Base-by-base conservation (phyloP, 1,284 basidiomycete species). In the Rhodofomes roseus region DNA sequence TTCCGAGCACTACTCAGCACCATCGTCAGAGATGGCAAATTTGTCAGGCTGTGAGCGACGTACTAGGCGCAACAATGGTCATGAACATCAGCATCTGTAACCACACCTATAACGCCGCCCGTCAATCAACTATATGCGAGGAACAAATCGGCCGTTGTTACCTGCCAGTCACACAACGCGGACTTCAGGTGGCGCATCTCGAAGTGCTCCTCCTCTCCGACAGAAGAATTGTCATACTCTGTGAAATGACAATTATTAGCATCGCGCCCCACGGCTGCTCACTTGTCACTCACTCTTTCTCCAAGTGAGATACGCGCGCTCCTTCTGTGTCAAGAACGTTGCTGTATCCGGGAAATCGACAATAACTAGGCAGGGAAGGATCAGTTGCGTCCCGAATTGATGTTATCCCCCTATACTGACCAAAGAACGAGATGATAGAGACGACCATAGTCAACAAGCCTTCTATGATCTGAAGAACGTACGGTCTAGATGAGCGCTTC, bases 161-260 rank as follows among this genome's bases (percentile, higher is more conserved):
- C 77, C 71, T 90, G 87, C 88, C 88, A 90, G 64, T 89, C 86
- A 0, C 65, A 66, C 25, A 89, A 65, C 0, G 85, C 84, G 20
- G 79, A 75, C 68, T 75, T 71, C 25, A 90, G 65, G 66, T 89
- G 84, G 2, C 81, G 74, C 56, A 76, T 60, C 18, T 79, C 76
- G 63, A 87, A 87, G 44, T 77, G 74, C 58, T 89, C 86, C 61
- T 85, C 85, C 65, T 89, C 87, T 0, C 84, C 86, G 0, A 87
- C 85, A 1, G 79, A 79, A 0, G 85, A 86, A 63, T 83, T 84
- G 66, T 87, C 85, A 66, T 84, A 87, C 18, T 86, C 77, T 54
- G 46, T 7, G 37, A 16, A 39, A 18, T 9, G 16, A 39, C 37
- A 39, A 16, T 12, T 14, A 39, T 2, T 50, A 27, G 44, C 22